phyloP scores from a whole-genome alignment of 2,329 filamentous ascomycete species.

The Penicillium paneum region DNA sequence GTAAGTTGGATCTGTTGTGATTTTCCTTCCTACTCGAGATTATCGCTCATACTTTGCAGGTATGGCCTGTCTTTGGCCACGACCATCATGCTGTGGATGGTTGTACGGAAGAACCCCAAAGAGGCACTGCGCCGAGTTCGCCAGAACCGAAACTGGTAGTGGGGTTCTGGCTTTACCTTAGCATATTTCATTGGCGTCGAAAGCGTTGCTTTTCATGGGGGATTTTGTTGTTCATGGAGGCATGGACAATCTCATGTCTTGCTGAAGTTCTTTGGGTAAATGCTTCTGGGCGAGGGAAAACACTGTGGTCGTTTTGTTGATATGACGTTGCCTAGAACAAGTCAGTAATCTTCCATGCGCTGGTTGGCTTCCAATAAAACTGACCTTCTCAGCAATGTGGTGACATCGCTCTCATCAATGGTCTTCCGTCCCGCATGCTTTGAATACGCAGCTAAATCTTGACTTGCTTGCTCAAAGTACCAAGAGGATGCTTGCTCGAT shows the following conservation, averaged over 20 bases:
- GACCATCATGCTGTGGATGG: conserved; percentile 93
- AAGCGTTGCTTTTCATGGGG: conserved; percentile 17
- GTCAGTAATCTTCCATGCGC: conserved; percentile 27
- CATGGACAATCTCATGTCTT: conserved; percentile 62
- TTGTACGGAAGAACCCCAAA: conserved; percentile 79
- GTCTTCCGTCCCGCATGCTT: conserved; percentile 78
- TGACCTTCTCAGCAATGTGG: conserved; percentile 79
- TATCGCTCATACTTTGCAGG: conserved; percentile 53
- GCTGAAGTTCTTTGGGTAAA: conserved; percentile 76
- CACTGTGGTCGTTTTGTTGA: conserved; percentile 66
- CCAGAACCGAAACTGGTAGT: conserved; percentile 69
- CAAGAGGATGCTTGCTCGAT: conserved; percentile 80
- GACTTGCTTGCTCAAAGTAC: conserved; percentile 85
- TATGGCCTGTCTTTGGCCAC: conserved; percentile 82
- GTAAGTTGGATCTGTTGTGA: conserved; percentile 53
- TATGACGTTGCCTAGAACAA: conserved; percentile 68
- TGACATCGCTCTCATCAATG: conserved; percentile 80
- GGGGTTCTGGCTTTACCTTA: conserved; percentile 2
- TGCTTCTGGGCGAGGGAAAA: conserved; percentile 83
- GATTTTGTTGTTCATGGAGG: conserved; percentile 30
- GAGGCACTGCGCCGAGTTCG: conserved; percentile 70
- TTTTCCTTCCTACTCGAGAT: background rate
- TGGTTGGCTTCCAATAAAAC: conserved; percentile 28
- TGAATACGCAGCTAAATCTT: conserved; percentile 76
- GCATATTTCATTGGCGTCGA: conserved; percentile 38